phyloP scores from a whole-genome alignment of 1,284 basidiomycete genomes.

The Agroathelia rolfsii region DNA sequence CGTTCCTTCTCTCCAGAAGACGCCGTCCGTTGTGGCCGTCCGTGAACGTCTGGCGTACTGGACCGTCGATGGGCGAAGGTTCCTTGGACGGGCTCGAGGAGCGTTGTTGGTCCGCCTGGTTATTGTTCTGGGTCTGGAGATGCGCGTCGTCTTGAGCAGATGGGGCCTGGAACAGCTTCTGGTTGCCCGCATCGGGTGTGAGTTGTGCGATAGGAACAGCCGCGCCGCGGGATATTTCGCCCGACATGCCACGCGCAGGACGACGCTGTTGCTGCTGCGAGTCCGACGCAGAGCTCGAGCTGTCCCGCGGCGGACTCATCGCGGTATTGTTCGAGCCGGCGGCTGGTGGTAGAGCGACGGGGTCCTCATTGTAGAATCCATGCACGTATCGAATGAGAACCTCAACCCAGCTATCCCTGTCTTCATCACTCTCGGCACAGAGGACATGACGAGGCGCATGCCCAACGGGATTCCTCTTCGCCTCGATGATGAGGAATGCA shows the following conservation, averaged over 20 bases:
- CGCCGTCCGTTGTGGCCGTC: conserved; percentile 30
- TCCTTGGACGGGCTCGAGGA: conserved; percentile 47
- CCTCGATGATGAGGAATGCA: conserved; percentile 93
- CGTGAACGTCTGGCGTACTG: conserved; percentile 21
- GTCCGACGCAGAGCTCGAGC: conserved; percentile 39
- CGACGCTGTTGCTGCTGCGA: conserved; percentile 27
- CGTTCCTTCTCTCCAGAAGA: conserved; percentile 32
- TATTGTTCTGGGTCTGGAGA: conserved; percentile 16
- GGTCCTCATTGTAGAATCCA: conserved; percentile 62
- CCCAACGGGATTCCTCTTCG: conserved; percentile 59
- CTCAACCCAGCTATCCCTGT: conserved; percentile 92
- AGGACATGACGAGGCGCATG: conserved; percentile 81
- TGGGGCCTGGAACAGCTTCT: conserved; percentile 48
- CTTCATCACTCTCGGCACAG: conserved; percentile 90
- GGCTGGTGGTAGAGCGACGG: conserved; percentile 21
- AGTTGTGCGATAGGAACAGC: conserved; percentile 55
- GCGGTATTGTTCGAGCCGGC: conserved; percentile 17
- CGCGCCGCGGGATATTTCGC: conserved; percentile 50
- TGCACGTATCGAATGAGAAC: conserved; percentile 81
- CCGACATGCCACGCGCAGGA: conserved; percentile 33
- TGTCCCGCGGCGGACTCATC: conserved; percentile 36
- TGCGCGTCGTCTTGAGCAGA: conserved; percentile 27
- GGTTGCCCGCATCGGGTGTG: conserved; percentile 41
- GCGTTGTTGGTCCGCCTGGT: too few relatives aligned
- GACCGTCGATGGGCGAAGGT: conserved; percentile 32